Evolutionary conservation across 2,329 filamentous ascomycete species (phyloP).

Genomic region (Bipolaris cookei): DNA sequence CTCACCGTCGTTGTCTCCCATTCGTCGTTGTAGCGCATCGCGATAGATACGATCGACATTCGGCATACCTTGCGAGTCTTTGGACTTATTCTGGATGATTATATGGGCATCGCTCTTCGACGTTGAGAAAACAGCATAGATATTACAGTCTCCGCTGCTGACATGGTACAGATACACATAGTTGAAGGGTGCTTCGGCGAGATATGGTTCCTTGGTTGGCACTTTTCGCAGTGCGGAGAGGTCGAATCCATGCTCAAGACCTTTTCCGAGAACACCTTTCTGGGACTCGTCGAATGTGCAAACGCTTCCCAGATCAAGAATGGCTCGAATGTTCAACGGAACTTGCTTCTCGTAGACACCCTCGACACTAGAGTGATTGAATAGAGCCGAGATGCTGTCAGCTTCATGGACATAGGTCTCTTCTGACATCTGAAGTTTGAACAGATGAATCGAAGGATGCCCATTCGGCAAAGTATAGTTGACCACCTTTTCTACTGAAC

Average conservation of each 20-base stretch:
- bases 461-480: conserved; percentile 93
- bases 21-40: conserved; percentile 72
- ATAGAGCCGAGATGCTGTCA: conserved; percentile 80
- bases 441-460: conserved; percentile 90
- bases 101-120: conserved; percentile 80
- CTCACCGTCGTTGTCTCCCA: conserved; percentile 70
- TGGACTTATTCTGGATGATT: conserved; percentile 82
- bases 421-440: conserved; percentile 90
- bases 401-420: conserved; percentile 84
- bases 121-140: conserved; percentile 93
- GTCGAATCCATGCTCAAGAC: conserved; percentile 92
- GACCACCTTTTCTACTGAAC: conserved; percentile 89
- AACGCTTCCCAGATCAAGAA: conserved; percentile 86
- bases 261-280: conserved; percentile 87
- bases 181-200: conserved; percentile 74
- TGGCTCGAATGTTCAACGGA: conserved; percentile 81
- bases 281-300: conserved; percentile 94
- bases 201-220: conserved; percentile 73
- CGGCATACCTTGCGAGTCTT: conserved; percentile 83
- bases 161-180: conserved; percentile 96
- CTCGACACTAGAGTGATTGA: conserved; percentile 93
- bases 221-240: conserved; percentile 74
- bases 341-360: conserved; percentile 96
- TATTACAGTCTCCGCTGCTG: conserved; percentile 84
- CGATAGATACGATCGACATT: conserved; percentile 89